These are phyloP conservation scores for Barbarea vulgaris DNA, from an alignment of 345 rosid species.

Conservation along the genomic window DNA sequence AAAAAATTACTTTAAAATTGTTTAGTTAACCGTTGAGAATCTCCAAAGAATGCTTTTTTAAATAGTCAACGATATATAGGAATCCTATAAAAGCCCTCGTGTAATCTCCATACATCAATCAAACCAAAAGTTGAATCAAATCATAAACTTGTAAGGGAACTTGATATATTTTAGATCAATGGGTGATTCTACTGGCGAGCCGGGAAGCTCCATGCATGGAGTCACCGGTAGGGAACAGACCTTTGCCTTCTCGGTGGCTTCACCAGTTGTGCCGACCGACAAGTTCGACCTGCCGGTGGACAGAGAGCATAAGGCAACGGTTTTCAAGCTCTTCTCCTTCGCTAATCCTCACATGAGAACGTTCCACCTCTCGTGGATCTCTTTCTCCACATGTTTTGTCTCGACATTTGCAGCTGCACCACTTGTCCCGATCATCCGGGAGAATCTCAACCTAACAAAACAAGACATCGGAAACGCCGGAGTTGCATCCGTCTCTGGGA, in stretches of 20 bases:
- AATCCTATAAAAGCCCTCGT: slow-evolving; percentile 29
- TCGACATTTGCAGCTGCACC: slow-evolving; percentile 89
- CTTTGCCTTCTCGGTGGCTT: slow-evolving; percentile 62
- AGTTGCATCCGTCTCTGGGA: slow-evolving; percentile 78
- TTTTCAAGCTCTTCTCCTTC: slow-evolving; percentile 60
- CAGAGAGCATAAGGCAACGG: slow-evolving; percentile 69
- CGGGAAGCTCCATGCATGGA: slow-evolving; percentile 79
- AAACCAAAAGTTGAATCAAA: neutral
- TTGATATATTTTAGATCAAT: neutral
- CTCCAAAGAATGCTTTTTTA: slow-evolving; percentile 30
- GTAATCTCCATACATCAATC: neutral
- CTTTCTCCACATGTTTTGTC: slow-evolving; percentile 77
- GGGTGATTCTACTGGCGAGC: slow-evolving; percentile 41
- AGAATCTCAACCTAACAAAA: slow-evolving; percentile 68
- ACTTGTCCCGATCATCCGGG: slow-evolving; percentile 73
- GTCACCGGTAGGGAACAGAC: slow-evolving; percentile 62
- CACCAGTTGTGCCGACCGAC: slow-evolving; percentile 54
- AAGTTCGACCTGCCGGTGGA: slow-evolving; percentile 65
- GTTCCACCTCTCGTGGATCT: slow-evolving; percentile 80
- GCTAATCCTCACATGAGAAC: slow-evolving; percentile 83
- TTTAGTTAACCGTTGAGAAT: slow-evolving; percentile 36
- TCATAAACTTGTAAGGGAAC: neutral
- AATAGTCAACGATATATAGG: slow-evolving; percentile 5
- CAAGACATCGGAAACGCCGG: slow-evolving; percentile 73
- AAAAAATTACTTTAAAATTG: neutral